A percentile compares a stretch with the other conserved stretches of the same genome.
phyloP scores from a whole-genome alignment of 2,329 filamentous ascomycete species.

The Fusarium buharicum region DNA sequence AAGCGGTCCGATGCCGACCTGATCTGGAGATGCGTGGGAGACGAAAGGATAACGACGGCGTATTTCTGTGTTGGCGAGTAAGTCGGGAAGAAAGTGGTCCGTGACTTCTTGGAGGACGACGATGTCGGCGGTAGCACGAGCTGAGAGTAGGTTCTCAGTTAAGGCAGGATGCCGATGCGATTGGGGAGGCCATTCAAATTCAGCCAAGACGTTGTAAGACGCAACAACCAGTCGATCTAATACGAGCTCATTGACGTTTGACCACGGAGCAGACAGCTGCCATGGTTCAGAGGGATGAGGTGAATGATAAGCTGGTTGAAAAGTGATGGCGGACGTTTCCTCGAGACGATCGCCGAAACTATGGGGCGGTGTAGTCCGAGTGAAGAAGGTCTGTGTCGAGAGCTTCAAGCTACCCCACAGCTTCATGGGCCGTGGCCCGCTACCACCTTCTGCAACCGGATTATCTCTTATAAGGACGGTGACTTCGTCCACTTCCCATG shows the following conservation, averaged over 20 bases:
- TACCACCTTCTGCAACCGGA: slow-evolving; percentile 43
- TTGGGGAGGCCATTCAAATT: slow-evolving; percentile 60
- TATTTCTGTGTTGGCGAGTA: slow-evolving; percentile 61
- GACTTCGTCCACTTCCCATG: slow-evolving; percentile 61
- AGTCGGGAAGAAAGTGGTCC: slow-evolving; percentile 67
- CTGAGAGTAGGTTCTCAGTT: slow-evolving; percentile 56
- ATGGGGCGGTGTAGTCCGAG: slow-evolving; percentile 2
- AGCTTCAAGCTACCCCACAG: slow-evolving; percentile 64
- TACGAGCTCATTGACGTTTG: neutral
- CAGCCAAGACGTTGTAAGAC: slow-evolving; percentile 65
- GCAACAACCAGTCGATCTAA: slow-evolving; percentile 53
- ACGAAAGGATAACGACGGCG: slow-evolving; percentile 62
- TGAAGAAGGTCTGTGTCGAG: slow-evolving; percentile 30
- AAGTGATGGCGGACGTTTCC: neutral
- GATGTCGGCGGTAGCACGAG: slow-evolving; percentile 57
- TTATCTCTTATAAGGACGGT: slow-evolving; percentile 63
- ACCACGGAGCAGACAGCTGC: slow-evolving; percentile 6
- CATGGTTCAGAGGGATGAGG: slow-evolving; percentile 1
- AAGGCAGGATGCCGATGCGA: slow-evolving; percentile 56
- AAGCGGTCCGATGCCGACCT: slow-evolving; percentile 63
- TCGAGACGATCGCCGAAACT: slow-evolving; percentile 10
- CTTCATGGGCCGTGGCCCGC: slow-evolving; percentile 61
- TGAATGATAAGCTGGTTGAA: slow-evolving; percentile 29
- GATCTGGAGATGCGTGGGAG: slow-evolving; percentile 66
- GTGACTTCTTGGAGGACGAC: slow-evolving; percentile 71